phyloP scores from a whole-genome alignment of 768 basidiomycete species.

The Gautieria morchelliformis region DNA sequence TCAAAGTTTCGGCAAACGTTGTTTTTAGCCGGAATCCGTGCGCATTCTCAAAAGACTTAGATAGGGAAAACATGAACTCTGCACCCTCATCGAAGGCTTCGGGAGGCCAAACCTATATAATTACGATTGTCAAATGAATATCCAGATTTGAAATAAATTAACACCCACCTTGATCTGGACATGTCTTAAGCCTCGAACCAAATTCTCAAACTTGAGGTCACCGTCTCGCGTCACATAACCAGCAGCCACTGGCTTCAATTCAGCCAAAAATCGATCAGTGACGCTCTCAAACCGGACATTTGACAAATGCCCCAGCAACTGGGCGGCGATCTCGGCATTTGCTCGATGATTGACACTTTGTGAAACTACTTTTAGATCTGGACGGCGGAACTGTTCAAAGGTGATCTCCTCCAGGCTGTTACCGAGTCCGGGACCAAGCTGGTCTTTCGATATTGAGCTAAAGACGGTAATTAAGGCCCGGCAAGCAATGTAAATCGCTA shows the following conservation, averaged over 20 bases:
- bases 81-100: conserved; percentile 90
- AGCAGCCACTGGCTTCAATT: conserved; percentile 64
- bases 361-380: conserved; percentile 54
- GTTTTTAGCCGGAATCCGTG: conserved; percentile 78
- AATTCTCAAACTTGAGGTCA: conserved; percentile 75
- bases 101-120: conserved; percentile 79
- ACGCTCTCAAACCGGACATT: conserved; percentile 85
- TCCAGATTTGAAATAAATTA: neutral
- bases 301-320: conserved; percentile 76
- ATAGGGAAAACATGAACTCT: conserved; percentile 79
- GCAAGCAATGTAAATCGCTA: conserved; percentile 85
- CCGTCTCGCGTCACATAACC: conserved; percentile 72
- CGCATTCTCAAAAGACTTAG: conserved; percentile 73
- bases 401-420: conserved; percentile 79
- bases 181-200: conserved; percentile 72
- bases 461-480: conserved; percentile 74
- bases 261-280: conserved; percentile 82
- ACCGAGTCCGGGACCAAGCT: conserved; percentile 68
- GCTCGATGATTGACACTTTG: conserved; percentile 68
- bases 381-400: conserved; percentile 74
- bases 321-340: conserved; percentile 77
- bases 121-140: neutral
- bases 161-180: conserved; percentile 66
- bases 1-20: conserved; percentile 76
- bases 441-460: conserved; percentile 62